Conservation (phyloP, 495 filamentous ascomycete species). For the Lepidopterella palustris region DNA sequence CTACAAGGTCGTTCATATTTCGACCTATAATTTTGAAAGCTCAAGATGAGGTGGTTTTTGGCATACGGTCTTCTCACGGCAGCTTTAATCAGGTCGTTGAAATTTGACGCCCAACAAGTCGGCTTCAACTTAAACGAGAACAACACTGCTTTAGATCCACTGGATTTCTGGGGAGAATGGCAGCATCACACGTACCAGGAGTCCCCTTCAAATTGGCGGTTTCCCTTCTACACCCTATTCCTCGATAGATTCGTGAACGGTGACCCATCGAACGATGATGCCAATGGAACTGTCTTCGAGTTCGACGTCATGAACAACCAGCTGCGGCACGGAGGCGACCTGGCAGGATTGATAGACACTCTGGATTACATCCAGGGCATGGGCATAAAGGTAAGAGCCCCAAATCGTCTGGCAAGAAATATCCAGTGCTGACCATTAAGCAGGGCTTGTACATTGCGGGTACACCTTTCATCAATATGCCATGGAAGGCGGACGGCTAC, state of each 20-base stretch:
- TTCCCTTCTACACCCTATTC: conserved; percentile 67
- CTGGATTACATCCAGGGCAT: conserved; percentile 70
- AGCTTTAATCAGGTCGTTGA: conserved; percentile 32
- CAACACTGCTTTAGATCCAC: conserved; percentile 46
- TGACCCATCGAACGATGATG: conserved; percentile 64
- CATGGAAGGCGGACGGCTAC: conserved; percentile 61
- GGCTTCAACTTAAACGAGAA: conserved; percentile 61
- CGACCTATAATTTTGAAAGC: neutral
- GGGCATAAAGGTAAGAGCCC: conserved; percentile 51
- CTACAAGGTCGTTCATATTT: neutral
- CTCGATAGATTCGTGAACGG: conserved; percentile 68
- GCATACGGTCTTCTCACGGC: neutral
- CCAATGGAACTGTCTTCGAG: conserved; percentile 62
- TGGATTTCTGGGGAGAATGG: conserved; percentile 60
- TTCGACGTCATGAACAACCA: conserved; percentile 63
- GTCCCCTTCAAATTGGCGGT: conserved; percentile 62
- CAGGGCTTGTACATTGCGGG: conserved; percentile 45
- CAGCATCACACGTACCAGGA: conserved; percentile 46
- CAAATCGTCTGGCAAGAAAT: neutral
- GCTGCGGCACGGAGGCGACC: conserved; percentile 66
- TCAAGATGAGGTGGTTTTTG: neutral
- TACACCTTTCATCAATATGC: conserved; percentile 58
- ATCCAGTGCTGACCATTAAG: neutral
- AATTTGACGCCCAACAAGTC: conserved; percentile 44
- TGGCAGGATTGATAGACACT: conserved; percentile 56